Base-by-base conservation (phyloP, 441 rosid species). In the Gossypium schwendimanii region DNA sequence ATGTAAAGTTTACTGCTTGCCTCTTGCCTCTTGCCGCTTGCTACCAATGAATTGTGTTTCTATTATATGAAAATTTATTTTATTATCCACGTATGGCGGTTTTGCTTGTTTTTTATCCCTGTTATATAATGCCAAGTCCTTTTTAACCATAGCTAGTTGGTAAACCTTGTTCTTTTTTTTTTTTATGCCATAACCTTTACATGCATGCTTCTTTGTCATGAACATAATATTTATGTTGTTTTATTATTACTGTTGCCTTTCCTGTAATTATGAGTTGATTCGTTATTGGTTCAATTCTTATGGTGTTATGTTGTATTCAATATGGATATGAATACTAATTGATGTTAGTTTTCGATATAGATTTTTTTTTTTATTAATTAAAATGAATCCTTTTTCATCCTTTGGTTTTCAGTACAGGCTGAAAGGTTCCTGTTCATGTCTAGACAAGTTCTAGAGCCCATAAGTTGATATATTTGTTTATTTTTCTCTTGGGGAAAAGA, bases 371-470 rank as follows among this genome's bases (percentile, higher is more conserved):
- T 58, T 3, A 31, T 31, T 31, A 61, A 31, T 61, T 15, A 33
- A 15, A 31, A 31, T 33, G 15, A 33, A 24, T 47, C 0, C 5
- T 3, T 49, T 49, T 66, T 66, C 57, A 1, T 47, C 70, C 12
- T n/a, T 66, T 47, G 57, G 57, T 45, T 57, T n/a, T 65, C 20
- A 14, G 7, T 45, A 65, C 39, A 14, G 11, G 12, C 10, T n/a
- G 49, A 63, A 36, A 18, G 52, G 49, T 10, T 63, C 26, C 15
- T 50, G 21, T 68, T 68, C 18, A 26, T 67, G 10, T 50, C 36
- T 50, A 68, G 71, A 68, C 26, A 15, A 68, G 71, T 47, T 28
- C 33, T 61, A 66, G 64, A 36, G 53, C 24, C 31, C 8, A 52
- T 17, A 15, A 50, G 24, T 50, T n/a, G 11, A 50, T 70, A n/a